Base-by-base conservation (phyloP, 495 filamentous ascomycete species). In the Halenospora varia region DNA sequence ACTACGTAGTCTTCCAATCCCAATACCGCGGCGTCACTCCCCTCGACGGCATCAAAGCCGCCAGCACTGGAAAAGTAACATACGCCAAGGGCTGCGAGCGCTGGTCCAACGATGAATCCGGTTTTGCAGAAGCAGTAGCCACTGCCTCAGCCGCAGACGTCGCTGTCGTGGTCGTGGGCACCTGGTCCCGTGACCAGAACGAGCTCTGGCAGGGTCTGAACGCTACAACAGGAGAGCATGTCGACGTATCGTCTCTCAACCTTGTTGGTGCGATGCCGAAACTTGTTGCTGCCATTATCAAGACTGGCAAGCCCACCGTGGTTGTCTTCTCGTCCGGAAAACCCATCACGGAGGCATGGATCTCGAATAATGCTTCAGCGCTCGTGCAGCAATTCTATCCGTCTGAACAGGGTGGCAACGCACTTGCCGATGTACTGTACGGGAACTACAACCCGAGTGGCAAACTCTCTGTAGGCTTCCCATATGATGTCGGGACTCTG, bases 351-450 rank as follows among this genome's bases (percentile, higher is more conserved):
- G 84, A 87, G 48, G 74, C 80, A 25, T 89, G 84, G 86, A 80
- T 88, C 60, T 80, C 81, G 3, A 71, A 75, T 24, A 70, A 72
- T 2, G 81, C 86, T 0, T 71, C 82, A 0, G 85, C 84, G 0
- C 73, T 88, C 0, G 63, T 88, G 0, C 85, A 88, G 58, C 86
- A 89, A 64, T 88, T 88, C 71, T 90, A 89, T 62, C 82, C 82
- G 0, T 84, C 82, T 0, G 65, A 97, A 67, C 85, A 98, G 69
- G 90, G 87, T 26, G 94, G 94, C 29, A 91, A 93, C 71, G 82
- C 88, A n/a, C 82, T 98, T 55, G 82, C 84, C 26, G 93, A 97
- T 68, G 81, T 98, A 10, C 84, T 98, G 10, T 98, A 95, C 70
- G 94, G 94, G 47, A 81, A 78, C 53, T 83, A 90, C 67, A 96